Percentiles rank a stretch among this genome's conserved stretches.
Evolutionary conservation across 1,284 basidiomycete genomes (phyloP).

Genomic region (Rhodotorula sp.): DNA sequence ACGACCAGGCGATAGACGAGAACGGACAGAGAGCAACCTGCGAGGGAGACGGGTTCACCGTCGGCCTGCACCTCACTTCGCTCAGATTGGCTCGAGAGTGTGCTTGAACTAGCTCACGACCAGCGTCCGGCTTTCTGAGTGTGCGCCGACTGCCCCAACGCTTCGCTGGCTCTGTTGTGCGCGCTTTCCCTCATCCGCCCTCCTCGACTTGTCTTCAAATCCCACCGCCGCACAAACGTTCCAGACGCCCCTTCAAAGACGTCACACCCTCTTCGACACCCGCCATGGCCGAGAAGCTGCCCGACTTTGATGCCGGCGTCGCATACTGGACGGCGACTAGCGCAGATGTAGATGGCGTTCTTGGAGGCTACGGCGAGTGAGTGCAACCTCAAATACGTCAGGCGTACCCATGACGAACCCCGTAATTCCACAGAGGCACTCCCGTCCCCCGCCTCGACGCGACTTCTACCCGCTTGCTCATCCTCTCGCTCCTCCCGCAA

Average conservation of each 20-base stretch:
- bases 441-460: constrained; percentile 81
- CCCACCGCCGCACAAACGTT: too few relatives aligned
- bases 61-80: too few relatives aligned
- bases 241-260: neutral
- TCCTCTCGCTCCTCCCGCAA: constrained; percentile 73
- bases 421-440: constrained; percentile 52
- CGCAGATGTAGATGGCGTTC: constrained; percentile 69
- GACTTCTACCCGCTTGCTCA: constrained; percentile 78
- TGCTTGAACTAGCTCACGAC: too few relatives aligned
- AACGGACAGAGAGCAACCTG: neutral
- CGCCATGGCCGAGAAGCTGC: constrained; percentile 6
- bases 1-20: neutral
- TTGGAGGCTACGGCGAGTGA: constrained; percentile 53
- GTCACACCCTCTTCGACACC: neutral
- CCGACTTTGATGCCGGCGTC: constrained; percentile 63
- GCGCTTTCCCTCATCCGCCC: too few relatives aligned
- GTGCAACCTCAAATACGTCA: neutral
- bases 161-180: too few relatives aligned
- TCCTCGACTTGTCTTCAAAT: too few relatives aligned
- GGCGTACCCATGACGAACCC: neutral
- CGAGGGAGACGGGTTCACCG: neutral
- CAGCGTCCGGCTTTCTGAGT: too few relatives aligned
- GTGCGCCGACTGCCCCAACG: too few relatives aligned
- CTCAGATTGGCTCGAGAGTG: too few relatives aligned
- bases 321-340: constrained; percentile 72